Percentiles rank a stretch among this genome's conserved stretches.
Evolutionary conservation across 106 monocot species (phyloP).

Genomic region (Xerophyta viscosa): DNA sequence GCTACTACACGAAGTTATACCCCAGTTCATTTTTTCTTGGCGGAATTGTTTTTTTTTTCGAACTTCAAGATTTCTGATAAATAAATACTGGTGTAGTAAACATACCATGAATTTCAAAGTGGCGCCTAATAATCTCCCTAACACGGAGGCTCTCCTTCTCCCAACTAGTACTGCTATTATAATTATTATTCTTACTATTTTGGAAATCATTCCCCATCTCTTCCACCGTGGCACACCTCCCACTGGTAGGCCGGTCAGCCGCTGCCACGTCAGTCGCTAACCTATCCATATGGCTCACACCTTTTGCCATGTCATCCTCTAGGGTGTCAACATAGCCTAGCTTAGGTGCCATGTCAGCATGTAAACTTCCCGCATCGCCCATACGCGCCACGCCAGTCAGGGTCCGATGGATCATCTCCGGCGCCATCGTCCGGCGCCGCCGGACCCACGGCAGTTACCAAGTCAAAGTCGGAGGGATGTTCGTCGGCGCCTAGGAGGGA

Average conservation of each 20-base stretch:
- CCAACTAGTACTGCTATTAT: too few species aligned
- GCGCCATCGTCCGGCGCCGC: too few species aligned
- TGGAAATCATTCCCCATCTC: slow-evolving; percentile 64
- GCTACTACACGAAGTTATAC: not conserved
- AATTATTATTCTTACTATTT: not conserved
- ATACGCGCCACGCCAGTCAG: too few species aligned
- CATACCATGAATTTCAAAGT: slow-evolving; percentile 65
- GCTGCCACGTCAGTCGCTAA: not conserved
- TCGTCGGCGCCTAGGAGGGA: not conserved
- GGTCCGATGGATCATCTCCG: too few species aligned
- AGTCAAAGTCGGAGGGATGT: not conserved
- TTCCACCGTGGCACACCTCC: slow-evolving; percentile 68
- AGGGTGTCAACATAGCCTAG: too few species aligned
- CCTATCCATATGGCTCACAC: not conserved
- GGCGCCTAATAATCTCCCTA: slow-evolving; percentile 45
- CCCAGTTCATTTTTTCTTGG: not conserved
- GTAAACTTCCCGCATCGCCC: too few species aligned
- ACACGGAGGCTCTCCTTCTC: slow-evolving; percentile 59
- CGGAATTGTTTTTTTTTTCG: too few species aligned
- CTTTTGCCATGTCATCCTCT: not conserved
- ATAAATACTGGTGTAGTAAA: not conserved
- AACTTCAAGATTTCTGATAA: too few species aligned
- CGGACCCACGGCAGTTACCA: not conserved
- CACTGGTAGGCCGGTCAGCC: not conserved
- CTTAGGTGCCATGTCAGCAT: too few species aligned